Base-by-base conservation (phyloP, 352 stramenopile species). In the Thalassiosira ordinaria region DNA sequence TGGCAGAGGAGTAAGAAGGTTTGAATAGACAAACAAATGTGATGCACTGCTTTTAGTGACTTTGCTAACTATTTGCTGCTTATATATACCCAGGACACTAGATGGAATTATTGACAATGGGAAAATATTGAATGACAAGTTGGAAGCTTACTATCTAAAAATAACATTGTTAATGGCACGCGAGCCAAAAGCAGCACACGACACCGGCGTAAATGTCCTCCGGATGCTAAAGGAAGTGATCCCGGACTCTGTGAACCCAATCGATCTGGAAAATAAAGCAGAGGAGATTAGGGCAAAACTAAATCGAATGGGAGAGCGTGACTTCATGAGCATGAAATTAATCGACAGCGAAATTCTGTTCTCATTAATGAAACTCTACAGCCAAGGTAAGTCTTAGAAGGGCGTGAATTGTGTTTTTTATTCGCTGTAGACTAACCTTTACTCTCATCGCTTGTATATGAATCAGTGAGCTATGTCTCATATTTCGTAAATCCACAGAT, bases 61-160 rank as follows among this genome's bases (percentile, higher is more conserved):
- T n/a, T n/a, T n/a, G n/a, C n/a, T n/a, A n/a, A n/a, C n/a, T n/a
- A n/a, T n/a, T n/a, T n/a, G n/a, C n/a, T n/a, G n/a, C n/a, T n/a
- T n/a, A n/a, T n/a, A n/a, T n/a, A n/a, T n/a, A n/a, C n/a, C n/a
- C n/a, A 39, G 24, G 37, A 27, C 55, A 24, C 9, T 65, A 20
- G 27, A 44, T n/a, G 24, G 65, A 22, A 61, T 78, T 39, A 18
- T 83, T 35, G 20, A 64, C 0, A 2, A 70, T 18, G 63, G 47
- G 6, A 59, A 41, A 62, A 71, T 29, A 0, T 57, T 78, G 13
- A 8, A 68, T 31, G 67, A 72, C 13, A 83, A 74, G 29, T 33
- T 83, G 18, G 59, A 71, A 65, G 60, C 67, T 14, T 83, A 78
- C 35, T 53, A 49, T 49, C 35, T 83, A 16, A 55, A 70, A 20